A percentile compares a stretch with the other conserved stretches of the same genome.
These are phyloP conservation scores for Penicillium daleae DNA, from an alignment of 495 filamentous ascomycete genomes.

Conservation along the genomic window DNA sequence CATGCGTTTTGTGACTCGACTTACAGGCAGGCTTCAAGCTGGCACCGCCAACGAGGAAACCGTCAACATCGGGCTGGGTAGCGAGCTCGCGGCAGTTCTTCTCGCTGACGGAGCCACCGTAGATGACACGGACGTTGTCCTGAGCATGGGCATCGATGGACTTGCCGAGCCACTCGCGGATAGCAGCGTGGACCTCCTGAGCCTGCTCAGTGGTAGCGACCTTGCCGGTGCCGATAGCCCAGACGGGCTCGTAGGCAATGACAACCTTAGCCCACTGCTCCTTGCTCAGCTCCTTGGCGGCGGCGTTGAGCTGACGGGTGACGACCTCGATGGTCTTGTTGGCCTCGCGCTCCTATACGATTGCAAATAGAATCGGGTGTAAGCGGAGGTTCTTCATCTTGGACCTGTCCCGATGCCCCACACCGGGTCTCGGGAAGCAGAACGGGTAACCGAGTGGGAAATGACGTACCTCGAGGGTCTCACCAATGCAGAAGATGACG, in stretches of 20 bases:
- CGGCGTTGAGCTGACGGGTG: conserved; percentile 73
- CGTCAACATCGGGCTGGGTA: conserved; percentile 92
- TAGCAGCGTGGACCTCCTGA: conserved; percentile 91
- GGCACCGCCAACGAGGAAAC: conserved; percentile 96
- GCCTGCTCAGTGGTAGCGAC: conserved; percentile 92
- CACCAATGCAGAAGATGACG: conserved; percentile 96
- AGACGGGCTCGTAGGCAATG: conserved; percentile 98
- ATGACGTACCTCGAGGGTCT: conserved; percentile 73
- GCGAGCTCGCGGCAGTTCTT: conserved; percentile 96
- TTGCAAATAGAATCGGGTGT: conserved; percentile 30
- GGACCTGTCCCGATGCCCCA: conserved; percentile 30
- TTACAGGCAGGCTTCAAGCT: conserved; percentile 97
- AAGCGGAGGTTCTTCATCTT: conserved; percentile 28
- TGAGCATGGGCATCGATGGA: conserved; percentile 71
- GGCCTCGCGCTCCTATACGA: conserved; percentile 74
- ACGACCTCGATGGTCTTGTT: conserved; percentile 90
- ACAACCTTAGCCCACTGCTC: conserved; percentile 92
- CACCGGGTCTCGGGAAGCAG: conserved; percentile 33
- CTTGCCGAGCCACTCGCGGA: conserved; percentile 83
- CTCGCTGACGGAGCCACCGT: conserved; percentile 94
- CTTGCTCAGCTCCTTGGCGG: conserved; percentile 62
- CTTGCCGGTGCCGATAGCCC: conserved; percentile 98
- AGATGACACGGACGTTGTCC: conserved; percentile 85
- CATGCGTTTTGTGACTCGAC: conserved; percentile 39
- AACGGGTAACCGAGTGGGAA: conserved; percentile 27